Evolutionary conservation across 1,284 basidiomycete genomes (phyloP).

Genomic region (Xerocomus minutiporus): DNA sequence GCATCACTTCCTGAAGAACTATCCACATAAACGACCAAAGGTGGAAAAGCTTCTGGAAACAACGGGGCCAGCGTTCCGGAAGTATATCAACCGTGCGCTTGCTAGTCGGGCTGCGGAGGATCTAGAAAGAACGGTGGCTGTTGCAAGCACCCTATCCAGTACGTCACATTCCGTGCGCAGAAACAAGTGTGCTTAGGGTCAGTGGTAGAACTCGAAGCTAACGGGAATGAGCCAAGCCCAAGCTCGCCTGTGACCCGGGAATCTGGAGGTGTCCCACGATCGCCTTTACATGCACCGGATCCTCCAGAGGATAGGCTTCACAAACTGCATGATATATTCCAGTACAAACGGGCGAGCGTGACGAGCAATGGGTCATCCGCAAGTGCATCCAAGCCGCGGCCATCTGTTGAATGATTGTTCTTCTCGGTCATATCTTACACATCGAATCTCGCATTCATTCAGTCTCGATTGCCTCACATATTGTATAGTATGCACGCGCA

Average conservation of each 20-base stretch:
- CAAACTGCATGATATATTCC: conserved; percentile 73
- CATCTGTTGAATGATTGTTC: conserved; percentile 22
- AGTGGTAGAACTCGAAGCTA: conserved; percentile 62
- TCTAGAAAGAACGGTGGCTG: conserved; percentile 70
- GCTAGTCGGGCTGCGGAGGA: conserved; percentile 83
- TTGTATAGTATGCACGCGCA: conserved; percentile 28
- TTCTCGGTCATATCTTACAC: conserved; percentile 19
- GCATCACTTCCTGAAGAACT: conserved; percentile 88
- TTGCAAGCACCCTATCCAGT: conserved; percentile 76
- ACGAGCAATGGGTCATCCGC: conserved; percentile 57
- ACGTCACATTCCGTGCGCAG: conserved; percentile 29
- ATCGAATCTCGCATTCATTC: conserved; percentile 14
- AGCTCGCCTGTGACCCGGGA: conserved; percentile 27
- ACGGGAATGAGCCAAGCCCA: conserved; percentile 32
- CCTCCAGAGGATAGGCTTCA: conserved; percentile 61
- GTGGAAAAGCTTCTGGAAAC: conserved; percentile 84
- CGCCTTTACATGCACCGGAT: conserved; percentile 29
- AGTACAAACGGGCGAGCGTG: conserved; percentile 67
- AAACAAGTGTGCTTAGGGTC: conserved; percentile 16
- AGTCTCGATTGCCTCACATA: conserved; percentile 26
- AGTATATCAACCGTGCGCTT: conserved; percentile 78
- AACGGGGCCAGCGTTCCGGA: conserved; percentile 77
- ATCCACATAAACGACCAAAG: conserved; percentile 82
- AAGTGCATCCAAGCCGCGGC: conserved; percentile 14
- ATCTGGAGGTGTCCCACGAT: conserved; percentile 25